Conservation (phyloP, 352 stramenopile genomes). For the Globisporangium carolinianum region DNA sequence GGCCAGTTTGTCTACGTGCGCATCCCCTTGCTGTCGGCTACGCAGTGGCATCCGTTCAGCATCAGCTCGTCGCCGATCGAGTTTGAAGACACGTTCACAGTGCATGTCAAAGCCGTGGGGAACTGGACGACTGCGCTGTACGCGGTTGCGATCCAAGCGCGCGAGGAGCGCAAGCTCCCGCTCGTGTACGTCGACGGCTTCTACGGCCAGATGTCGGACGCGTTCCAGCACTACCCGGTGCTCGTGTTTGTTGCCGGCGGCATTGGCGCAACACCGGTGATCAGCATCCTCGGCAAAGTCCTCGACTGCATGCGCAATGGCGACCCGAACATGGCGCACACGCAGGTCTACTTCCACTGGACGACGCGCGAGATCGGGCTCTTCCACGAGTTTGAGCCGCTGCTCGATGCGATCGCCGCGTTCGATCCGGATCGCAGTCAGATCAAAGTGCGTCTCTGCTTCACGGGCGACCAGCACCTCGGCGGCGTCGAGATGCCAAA, state of each 20-base stretch:
- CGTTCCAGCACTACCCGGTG: conserved; percentile 76
- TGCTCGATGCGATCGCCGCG: conserved; percentile 71
- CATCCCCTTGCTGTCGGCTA: conserved; percentile 59
- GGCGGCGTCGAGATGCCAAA: conserved; percentile 67
- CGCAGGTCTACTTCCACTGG: conserved; percentile 82
- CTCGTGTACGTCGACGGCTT: conserved; percentile 81
- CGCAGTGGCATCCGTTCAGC: conserved; percentile 83
- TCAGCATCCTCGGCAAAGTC: conserved; percentile 86
- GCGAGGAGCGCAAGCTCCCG: conserved; percentile 70
- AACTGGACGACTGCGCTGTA: conserved; percentile 77
- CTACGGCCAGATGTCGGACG: conserved; percentile 80
- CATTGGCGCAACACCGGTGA: conserved; percentile 86
- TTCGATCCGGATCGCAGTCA: conserved; percentile 58
- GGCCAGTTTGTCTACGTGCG: conserved; percentile 78
- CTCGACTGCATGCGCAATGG: conserved; percentile 74
- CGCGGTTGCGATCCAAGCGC: conserved; percentile 63
- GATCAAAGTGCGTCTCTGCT: conserved; percentile 72
- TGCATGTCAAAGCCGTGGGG: conserved; percentile 74
- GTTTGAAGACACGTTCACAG: conserved; percentile 79
- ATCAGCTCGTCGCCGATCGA: conserved; percentile 82
- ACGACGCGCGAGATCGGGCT: conserved; percentile 78
- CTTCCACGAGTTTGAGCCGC: conserved; percentile 79
- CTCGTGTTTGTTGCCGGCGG: conserved; percentile 77
- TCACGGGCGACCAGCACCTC: conserved; percentile 75
- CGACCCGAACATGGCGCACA: conserved; percentile 60